These are phyloP conservation scores for Fusarium redolens DNA, from an alignment of 2,329 filamentous ascomycete species.

Conservation along the genomic window DNA sequence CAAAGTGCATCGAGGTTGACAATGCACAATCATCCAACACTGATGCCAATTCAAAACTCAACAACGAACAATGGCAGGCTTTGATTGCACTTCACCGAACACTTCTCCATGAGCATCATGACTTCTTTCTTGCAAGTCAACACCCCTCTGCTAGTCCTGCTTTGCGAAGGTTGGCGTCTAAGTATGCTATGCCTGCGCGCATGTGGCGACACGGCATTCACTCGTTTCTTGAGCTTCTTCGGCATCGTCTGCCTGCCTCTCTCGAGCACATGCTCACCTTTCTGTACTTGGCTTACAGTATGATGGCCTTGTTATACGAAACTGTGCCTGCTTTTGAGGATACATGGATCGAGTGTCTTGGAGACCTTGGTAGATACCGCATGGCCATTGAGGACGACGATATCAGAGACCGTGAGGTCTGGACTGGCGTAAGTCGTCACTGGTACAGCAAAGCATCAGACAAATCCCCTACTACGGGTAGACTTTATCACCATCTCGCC, in stretches of 20 bases:
- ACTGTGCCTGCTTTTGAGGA: conserved; percentile 85
- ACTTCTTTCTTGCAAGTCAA: conserved; percentile 88
- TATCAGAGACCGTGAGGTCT: conserved; percentile 78
- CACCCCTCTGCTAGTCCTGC: conserved; percentile 81
- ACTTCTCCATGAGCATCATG: conserved; percentile 83
- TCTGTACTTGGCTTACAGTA: conserved; percentile 88
- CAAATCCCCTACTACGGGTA: conserved; percentile 77
- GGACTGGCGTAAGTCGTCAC: conserved; percentile 81
- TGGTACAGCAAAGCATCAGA: conserved; percentile 91
- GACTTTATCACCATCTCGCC: conserved; percentile 89
- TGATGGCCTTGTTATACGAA: conserved; percentile 88
- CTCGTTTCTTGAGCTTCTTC: conserved; percentile 80
- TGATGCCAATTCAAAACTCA: conserved; percentile 58
- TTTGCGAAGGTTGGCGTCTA: conserved; percentile 75
- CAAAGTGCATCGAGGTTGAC: conserved; percentile 87
- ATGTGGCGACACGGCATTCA: conserved; percentile 98
- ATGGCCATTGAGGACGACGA: conserved; percentile 94
- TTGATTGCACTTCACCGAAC: conserved; percentile 86
- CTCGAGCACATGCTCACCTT: conserved; percentile 92
- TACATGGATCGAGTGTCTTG: conserved; percentile 94
- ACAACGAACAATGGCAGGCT: conserved; percentile 82
- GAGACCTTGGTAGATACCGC: conserved; percentile 82
- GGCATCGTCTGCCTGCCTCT: conserved; percentile 78
- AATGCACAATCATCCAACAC: conserved; percentile 65
- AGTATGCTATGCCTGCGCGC: conserved; percentile 90